Evolutionary conservation across 805 yeast species (phyloP), one percentile per base, ranked within the genome.

Genomic region (Starmerella stigmatis): DNA sequence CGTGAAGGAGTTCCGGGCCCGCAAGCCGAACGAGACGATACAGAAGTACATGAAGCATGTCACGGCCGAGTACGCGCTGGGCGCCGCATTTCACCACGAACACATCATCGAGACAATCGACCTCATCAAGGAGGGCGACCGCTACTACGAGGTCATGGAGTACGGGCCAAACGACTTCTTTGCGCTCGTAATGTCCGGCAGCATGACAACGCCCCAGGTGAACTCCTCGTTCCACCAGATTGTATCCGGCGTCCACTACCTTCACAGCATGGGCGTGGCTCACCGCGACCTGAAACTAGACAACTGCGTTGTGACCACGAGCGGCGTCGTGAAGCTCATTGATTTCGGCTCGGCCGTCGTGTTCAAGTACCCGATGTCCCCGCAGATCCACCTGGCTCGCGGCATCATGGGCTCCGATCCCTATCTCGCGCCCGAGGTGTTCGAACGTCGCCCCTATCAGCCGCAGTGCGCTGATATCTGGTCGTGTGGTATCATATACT

Each of bases 331-430:
- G 42, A 89, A 89, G 64, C 63, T 89, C 44, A 85, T 89, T 52
- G 98, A 89, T 65, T 89, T 88, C 64, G 98, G 98, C 6, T 80
- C 94, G 4, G 92, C 96, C 0, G 83, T 81, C 17, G 81, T 83
- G 20, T 86, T 85, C 67, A 72, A 78, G 49, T 79, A 78, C 57
- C 79, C 80, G 7, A 77, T 72, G 52, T 75, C 73, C 43, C 61
- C 63, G 7, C 74, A 71, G 45, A 71, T 76, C 19, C 76, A 81
- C 15, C 67, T 71, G 47, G 86, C 95, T 0, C 71, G 74, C 33
- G 97, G 97, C 13, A 74, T 89, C 19, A 94, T 89, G 11, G 98
- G 98, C 13, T 82, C 94, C 2, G 98, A 89, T 63, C 97, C 98
- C 2, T 89, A 89, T 59, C 66, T 89, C 50, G 92, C 96, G 0